These are phyloP conservation scores for Pleurotus ostreatus DNA, from an alignment of 768 basidiomycete species.

Conservation along the genomic window DNA sequence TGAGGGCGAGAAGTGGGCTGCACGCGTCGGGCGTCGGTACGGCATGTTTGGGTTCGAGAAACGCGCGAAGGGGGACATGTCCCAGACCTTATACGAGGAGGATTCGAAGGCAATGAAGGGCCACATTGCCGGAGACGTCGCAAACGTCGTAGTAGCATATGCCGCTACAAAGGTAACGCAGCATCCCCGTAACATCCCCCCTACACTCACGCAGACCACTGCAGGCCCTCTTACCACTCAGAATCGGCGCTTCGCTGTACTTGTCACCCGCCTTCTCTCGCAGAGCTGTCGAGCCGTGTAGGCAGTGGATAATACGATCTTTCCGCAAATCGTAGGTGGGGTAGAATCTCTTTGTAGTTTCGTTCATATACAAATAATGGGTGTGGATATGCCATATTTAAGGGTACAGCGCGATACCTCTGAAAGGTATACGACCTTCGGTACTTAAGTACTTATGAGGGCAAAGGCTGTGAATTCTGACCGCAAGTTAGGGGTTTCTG, in stretches of 20 bases:
- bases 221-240: slow-evolving; percentile 70
- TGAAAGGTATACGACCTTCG: no score
- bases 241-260: slow-evolving; percentile 71
- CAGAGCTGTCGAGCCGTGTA: slow-evolving; percentile 57
- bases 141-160: slow-evolving; percentile 82
- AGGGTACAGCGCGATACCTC: no score
- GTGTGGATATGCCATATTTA: no score
- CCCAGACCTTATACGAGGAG: slow-evolving; percentile 10
- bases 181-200: background rate
- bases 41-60: slow-evolving; percentile 79
- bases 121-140: slow-evolving; percentile 67
- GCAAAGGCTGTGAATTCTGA: no score
- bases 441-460: no score
- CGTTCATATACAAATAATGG: no score
- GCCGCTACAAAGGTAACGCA: slow-evolving; percentile 64
- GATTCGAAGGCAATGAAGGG: slow-evolving; percentile 24
- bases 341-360: background rate
- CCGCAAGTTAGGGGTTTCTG: no score
- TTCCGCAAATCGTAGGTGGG: slow-evolving; percentile 20
- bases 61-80: slow-evolving; percentile 21
- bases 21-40: slow-evolving; percentile 69
- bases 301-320: slow-evolving; percentile 27
- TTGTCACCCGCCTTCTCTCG: slow-evolving; percentile 72
- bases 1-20: slow-evolving; percentile 73
- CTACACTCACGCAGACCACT: background rate